These are phyloP conservation scores for Ascochyta pisi DNA, from an alignment of 2,329 filamentous ascomycete genomes.

Conservation along the genomic window DNA sequence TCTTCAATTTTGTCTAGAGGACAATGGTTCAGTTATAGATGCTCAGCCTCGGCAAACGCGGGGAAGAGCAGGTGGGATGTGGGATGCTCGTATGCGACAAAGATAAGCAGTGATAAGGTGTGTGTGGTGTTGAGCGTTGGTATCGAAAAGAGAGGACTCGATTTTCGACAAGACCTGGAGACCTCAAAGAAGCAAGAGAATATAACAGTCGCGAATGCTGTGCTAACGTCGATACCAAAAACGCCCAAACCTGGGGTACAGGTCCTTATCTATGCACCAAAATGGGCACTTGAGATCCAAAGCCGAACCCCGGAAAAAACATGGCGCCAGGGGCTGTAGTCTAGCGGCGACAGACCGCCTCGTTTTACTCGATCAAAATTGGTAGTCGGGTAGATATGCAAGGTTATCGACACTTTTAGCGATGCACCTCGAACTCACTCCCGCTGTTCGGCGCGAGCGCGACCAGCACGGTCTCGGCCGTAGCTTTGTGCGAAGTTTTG, in stretches of 20 bases:
- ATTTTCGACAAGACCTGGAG: neutral
- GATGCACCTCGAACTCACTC: constrained; percentile 22
- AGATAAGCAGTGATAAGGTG: constrained; percentile 48
- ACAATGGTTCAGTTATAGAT: constrained; percentile 1
- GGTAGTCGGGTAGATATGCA: constrained; percentile 35
- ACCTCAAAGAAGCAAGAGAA: neutral
- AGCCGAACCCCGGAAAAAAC: constrained; percentile 22
- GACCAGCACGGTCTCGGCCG: constrained; percentile 12
- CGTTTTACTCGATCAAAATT: constrained; percentile 45
- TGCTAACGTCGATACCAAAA: constrained; percentile 17
- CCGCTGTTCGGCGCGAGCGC: constrained; percentile 23
- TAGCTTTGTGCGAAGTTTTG: constrained; percentile 4
- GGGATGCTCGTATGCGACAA: constrained; percentile 24
- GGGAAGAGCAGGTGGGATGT: constrained; percentile 25
- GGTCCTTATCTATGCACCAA: constrained; percentile 43
- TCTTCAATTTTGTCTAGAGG: constrained; percentile 10
- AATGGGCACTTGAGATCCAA: constrained; percentile 22
- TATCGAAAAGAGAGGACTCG: constrained; percentile 20
- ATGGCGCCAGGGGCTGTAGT: constrained; percentile 30
- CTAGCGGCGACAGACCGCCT: constrained; percentile 22
- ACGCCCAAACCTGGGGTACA: constrained; percentile 46
- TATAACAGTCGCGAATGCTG: neutral
- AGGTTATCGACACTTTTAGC: constrained; percentile 39
- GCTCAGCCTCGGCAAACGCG: constrained; percentile 32
- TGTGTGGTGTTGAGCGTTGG: constrained; percentile 21